A percentile compares a stretch with the other conserved stretches of the same genome.
Conservation (phyloP, 768 basidiomycete genomes). For the Leccinum disarticulatum region DNA sequence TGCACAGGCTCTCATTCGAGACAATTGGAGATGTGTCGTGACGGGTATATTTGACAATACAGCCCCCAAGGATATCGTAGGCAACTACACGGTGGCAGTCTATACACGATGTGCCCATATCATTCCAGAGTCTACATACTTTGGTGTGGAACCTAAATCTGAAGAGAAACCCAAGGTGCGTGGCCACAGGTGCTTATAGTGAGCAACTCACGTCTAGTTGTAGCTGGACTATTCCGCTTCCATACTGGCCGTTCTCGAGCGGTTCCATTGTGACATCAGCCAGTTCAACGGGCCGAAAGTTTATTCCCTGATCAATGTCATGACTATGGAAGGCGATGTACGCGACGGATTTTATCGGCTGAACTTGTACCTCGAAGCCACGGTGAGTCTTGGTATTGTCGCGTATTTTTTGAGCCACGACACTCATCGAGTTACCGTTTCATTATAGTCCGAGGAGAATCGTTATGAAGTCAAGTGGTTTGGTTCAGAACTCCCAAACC, state of each 20-base stretch:
- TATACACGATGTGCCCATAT: constrained; percentile 2
- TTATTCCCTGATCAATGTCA: constrained; percentile 11
- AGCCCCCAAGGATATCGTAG: not conserved
- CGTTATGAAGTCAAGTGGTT: constrained; percentile 7
- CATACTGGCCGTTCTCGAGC: not conserved
- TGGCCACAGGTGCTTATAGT: not conserved
- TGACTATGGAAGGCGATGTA: not conserved
- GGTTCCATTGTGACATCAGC: not conserved
- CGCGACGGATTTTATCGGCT: constrained; percentile 8
- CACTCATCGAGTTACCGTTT: not conserved
- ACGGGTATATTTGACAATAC: constrained; percentile 27
- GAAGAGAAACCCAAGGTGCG: not conserved
- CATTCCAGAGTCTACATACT: constrained; percentile 4
- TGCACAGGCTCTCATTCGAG: constrained; percentile 36
- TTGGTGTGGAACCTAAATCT: constrained; percentile 2
- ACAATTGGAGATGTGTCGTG: constrained; percentile 36
- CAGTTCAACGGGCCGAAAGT: not conserved
- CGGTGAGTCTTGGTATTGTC: not conserved
- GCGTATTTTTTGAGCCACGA: not conserved
- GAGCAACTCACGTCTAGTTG: not conserved
- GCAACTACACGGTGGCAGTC: not conserved
- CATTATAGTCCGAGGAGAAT: not conserved
- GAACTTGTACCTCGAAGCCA: constrained; percentile 8
- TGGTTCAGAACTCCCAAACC: not conserved
- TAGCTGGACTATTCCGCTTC: not conserved